phyloP scores from a whole-genome alignment of 257 asterid species.

The Henckelia pumila region DNA sequence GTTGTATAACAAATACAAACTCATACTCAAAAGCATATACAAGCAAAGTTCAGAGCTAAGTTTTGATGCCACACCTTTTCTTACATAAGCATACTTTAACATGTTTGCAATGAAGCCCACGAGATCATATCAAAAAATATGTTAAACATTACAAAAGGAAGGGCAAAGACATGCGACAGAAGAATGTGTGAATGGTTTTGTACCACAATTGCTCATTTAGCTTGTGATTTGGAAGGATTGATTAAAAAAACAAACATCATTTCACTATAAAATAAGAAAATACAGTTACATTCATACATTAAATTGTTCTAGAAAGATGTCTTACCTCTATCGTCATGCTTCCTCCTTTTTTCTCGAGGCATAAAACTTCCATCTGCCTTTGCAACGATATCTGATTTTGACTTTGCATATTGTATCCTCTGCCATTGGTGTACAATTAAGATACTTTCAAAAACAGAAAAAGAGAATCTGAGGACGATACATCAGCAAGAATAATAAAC shows the following conservation, averaged over 20 bases:
- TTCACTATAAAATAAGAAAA: neutral
- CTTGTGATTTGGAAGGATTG: too few relatives aligned
- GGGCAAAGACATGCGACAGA: too few relatives aligned
- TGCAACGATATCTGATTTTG: constrained; percentile 85
- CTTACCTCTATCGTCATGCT: constrained; percentile 87
- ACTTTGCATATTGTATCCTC: constrained; percentile 93
- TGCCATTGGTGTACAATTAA: constrained; percentile 29
- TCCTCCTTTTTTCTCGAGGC: constrained; percentile 90
- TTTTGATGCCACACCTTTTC: neutral
- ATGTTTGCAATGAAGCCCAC: neutral
- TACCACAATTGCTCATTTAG: too few relatives aligned
- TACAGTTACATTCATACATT: constrained; percentile 9
- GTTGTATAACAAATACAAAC: neutral
- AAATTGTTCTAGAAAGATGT: constrained; percentile 14
- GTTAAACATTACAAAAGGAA: too few relatives aligned
- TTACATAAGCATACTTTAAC: constrained; percentile 7
- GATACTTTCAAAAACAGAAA: constrained; percentile 9
- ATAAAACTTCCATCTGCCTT: constrained; percentile 92
- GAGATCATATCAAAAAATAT: neutral
- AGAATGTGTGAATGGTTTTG: too few relatives aligned
- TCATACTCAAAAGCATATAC: neutral
- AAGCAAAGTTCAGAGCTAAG: neutral
- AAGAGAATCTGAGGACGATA: neutral
- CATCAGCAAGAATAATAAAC: constrained; percentile 2
- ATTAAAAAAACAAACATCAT: neutral